Evolutionary conservation across 768 basidiomycete species (phyloP).

Genomic region (Calocera cornea): DNA sequence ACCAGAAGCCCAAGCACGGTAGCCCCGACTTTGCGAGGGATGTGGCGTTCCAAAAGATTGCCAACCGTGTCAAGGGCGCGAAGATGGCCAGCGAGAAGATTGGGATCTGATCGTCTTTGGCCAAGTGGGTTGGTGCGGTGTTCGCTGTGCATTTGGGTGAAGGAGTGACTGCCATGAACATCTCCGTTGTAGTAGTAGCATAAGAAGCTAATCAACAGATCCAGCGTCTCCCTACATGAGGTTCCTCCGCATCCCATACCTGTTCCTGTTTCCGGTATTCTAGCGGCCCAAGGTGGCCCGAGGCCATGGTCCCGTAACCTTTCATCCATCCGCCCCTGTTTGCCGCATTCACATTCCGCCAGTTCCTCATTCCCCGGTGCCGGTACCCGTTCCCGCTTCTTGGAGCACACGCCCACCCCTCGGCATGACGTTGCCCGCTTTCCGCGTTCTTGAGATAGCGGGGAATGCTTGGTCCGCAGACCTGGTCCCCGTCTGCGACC

Average conservation of each 20-base stretch:
- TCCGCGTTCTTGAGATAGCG: background rate
- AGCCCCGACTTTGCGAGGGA: background rate
- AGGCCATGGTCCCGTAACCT: conserved; percentile 3
- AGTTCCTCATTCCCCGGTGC: background rate
- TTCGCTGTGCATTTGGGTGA: no score
- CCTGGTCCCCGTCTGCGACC: background rate
- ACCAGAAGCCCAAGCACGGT: background rate
- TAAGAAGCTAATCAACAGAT: background rate
- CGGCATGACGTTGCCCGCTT: background rate
- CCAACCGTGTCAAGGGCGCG: background rate
- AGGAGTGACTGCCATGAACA: background rate
- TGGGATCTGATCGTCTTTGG: background rate
- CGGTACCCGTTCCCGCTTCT: background rate
- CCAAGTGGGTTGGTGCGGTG: background rate
- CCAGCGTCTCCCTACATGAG: background rate
- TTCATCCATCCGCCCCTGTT: background rate
- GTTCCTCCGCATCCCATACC: background rate
- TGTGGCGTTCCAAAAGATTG: background rate
- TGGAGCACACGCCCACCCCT: background rate
- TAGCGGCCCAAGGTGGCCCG: background rate
- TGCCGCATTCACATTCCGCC: background rate
- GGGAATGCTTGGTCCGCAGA: background rate
- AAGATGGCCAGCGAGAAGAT: conserved; percentile 1
- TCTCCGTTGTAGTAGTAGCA: background rate
- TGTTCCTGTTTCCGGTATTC: background rate